Evolutionary conservation across 805 yeast genomes (phyloP), one percentile per base, ranked within the genome.

Genomic region (Candida pseudofarinosa): DNA sequence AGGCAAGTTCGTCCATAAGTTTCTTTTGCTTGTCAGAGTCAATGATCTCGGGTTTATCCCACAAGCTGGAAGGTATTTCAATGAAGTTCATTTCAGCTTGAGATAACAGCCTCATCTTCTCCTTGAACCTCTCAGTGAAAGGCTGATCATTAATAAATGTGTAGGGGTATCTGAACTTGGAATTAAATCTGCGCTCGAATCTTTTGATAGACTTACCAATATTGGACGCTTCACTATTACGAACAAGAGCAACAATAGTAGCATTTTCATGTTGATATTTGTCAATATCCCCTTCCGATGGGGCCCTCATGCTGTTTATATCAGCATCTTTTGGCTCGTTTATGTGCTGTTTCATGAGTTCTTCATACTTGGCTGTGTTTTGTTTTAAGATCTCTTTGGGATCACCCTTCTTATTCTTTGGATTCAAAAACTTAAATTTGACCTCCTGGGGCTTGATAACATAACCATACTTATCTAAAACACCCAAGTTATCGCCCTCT

Each of bases 151-250:
- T 88, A 33, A 88, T 56, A 45, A 88, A 84, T 1, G 87, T 86
- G 66, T 88, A 88, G 0, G 96, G 95, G 57, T 88, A 88, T 38
- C 76, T 73, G 60, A 81, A 88, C 53, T 85, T 84, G 19, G 62
- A 47, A 57, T 88, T 88, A 67, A 87, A 88, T 1, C 65, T 71
- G 19, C 58, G 58, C 55, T 88, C 95, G 31, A 88, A 74, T 48
- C 74, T 77, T 42, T 56, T 57, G 47, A 88, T 79, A 1, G 95
- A 76, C 8, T 52, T 48, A 1, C 77, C 53, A 7, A 87, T 69
- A 1, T 61, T 71, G 0, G 51, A 50, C 15, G 74, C 55, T 53
- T 88, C 96, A 4, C 72, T 55, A 55, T 87, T 85, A 46, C 89
- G 68, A n/a, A 83, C 93, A 42, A 88, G 65, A 3, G 87, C 78